Percentiles rank a stretch among this genome's conserved stretches.
Evolutionary conservation across 257 asterid genomes (phyloP).

Genomic region (Solanum pinnatisectum): DNA sequence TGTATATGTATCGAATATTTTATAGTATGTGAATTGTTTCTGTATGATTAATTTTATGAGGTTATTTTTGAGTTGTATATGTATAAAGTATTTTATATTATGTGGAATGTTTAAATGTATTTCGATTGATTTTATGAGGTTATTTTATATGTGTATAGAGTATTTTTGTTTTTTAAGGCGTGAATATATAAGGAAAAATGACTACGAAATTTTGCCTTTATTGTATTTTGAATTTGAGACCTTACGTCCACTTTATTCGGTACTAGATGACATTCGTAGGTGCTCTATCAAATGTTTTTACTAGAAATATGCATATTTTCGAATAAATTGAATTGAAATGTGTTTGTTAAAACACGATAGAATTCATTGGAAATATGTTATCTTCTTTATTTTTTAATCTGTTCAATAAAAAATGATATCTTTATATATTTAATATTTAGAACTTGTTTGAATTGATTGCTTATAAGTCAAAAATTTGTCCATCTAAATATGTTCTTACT

Average conservation of each 20-base stretch:
- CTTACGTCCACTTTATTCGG: not conserved
- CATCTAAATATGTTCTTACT: not conserved
- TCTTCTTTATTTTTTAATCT: not conserved
- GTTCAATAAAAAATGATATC: not conserved
- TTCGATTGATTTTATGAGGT: not conserved
- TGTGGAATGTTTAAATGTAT: not conserved
- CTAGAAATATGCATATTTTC: not conserved
- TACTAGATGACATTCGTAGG: not conserved
- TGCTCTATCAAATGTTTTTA: not conserved
- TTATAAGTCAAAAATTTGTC: not conserved
- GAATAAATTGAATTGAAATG: not conserved
- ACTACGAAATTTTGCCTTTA: not conserved
- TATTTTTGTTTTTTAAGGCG: not conserved
- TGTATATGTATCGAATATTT: rapidly evolving
- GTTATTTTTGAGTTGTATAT: not conserved
- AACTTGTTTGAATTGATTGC: no score
- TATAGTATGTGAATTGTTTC: not conserved
- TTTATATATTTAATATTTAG: no score
- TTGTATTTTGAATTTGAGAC: not conserved
- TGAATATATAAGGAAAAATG: not conserved
- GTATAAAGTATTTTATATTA: not conserved
- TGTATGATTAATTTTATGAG: no score
- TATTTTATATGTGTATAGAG: not conserved
- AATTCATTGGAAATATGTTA: not conserved
- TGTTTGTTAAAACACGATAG: not conserved